phyloP scores from a whole-genome alignment of 371 early-diverging fungal genomes.

The Smittium mucronatum region DNA sequence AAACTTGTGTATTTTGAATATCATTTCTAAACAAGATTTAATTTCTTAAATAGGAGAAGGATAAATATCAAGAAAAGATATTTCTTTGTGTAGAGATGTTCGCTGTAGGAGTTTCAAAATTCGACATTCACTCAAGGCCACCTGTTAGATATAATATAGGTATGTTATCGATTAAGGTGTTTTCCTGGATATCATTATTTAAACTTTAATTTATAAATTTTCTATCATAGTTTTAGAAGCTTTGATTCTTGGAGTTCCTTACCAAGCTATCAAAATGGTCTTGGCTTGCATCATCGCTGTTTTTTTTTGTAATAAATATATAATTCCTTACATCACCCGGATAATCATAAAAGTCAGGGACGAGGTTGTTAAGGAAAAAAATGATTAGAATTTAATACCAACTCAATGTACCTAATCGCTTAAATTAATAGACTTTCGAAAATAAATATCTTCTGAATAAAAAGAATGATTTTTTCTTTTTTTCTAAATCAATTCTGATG shows the following conservation, averaged over 20 bases:
- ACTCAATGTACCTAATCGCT: too few species aligned
- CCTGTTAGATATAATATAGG: not conserved
- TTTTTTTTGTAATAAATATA: not conserved
- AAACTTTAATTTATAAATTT: not conserved
- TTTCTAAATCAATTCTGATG: too few species aligned
- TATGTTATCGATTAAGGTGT: not conserved
- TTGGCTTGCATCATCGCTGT: not conserved
- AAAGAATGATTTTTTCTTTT: too few species aligned
- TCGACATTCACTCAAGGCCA: not conserved
- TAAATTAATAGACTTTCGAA: too few species aligned
- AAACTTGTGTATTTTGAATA: not conserved
- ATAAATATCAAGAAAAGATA: not conserved
- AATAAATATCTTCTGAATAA: too few species aligned
- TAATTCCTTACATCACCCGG: not conserved
- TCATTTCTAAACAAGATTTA: too few species aligned
- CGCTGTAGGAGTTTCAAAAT: constrained; percentile 2
- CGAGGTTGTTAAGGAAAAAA: not conserved
- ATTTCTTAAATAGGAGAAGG: too few species aligned
- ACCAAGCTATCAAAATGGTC: constrained; percentile 3
- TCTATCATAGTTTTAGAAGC: not conserved
- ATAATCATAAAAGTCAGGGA: not conserved
- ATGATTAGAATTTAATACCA: not conserved
- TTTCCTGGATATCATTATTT: not conserved
- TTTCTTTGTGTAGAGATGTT: constrained; percentile 1
- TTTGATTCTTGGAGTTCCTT: not conserved